phyloP scores from a whole-genome alignment of 2,329 filamentous ascomycete species.

The Xylariales sp. region DNA sequence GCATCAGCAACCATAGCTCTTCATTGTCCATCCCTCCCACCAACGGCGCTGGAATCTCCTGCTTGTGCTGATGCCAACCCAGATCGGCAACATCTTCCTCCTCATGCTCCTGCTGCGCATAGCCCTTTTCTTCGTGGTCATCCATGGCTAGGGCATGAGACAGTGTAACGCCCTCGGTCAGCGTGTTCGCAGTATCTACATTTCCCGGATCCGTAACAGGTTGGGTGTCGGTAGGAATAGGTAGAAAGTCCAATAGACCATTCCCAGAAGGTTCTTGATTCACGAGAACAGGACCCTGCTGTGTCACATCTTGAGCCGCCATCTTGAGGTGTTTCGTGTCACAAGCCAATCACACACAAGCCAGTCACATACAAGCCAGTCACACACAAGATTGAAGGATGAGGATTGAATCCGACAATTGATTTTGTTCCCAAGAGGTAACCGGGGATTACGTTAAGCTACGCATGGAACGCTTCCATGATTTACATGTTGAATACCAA shows the following conservation, averaged over 20 bases:
- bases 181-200: background rate
- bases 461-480: too few species aligned
- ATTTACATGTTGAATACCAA: too few species aligned
- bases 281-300: background rate
- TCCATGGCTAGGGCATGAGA: conserved; percentile 40
- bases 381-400: too few species aligned
- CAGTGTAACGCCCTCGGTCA: conserved; percentile 26
- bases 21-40: conserved; percentile 68
- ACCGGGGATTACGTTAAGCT: too few species aligned
- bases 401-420: too few species aligned
- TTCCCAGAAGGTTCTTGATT: background rate
- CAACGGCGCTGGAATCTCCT: conserved; percentile 52
- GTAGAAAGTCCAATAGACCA: conserved; percentile 2
- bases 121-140: conserved; percentile 38
- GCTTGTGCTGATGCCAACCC: conserved; percentile 62
- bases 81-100: conserved; percentile 54
- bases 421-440: too few species aligned
- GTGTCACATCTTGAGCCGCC: background rate
- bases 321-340: too few species aligned
- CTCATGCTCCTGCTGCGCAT: conserved; percentile 42
- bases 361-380: too few species aligned
- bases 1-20: conserved; percentile 65
- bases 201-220: conserved; percentile 2
- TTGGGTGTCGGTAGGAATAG: conserved; percentile 1
- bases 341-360: too few species aligned